Conservation (phyloP, 140 eudicot genomes). For the Stevia rebaudiana region DNA sequence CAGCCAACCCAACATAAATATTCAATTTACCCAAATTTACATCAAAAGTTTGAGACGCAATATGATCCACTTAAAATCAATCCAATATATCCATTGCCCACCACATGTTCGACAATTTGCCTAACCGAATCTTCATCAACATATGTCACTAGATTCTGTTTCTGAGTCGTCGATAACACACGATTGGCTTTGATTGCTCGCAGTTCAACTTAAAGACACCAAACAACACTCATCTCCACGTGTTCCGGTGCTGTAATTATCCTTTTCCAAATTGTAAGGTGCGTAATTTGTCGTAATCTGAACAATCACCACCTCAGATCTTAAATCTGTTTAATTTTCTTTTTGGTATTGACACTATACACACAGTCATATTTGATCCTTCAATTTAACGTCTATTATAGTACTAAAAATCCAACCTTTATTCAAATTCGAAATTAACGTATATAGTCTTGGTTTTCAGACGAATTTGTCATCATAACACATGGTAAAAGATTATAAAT, state of each 20-base stretch:
- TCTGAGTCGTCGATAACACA: conserved; percentile 11
- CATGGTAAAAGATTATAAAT: background rate
- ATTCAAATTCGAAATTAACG: background rate
- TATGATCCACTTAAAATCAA: conserved; percentile 65
- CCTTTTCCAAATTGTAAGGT: conserved; percentile 22
- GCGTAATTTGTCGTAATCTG: conserved; percentile 22
- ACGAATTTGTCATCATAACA: background rate
- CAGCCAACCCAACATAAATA: conserved; percentile 42
- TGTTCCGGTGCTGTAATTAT: conserved; percentile 31
- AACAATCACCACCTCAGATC: conserved; percentile 48
- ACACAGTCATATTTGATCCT: background rate
- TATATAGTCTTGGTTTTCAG: background rate
- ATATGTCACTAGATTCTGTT: conserved; percentile 11
- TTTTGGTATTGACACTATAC: background rate
- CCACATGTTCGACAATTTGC: conserved; percentile 47
- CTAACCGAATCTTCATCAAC: conserved; percentile 3
- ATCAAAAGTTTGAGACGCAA: conserved; percentile 10
- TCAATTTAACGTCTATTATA: background rate
- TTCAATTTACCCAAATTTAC: conserved; percentile 12
- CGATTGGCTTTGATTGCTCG: conserved; percentile 22
- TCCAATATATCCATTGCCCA: conserved; percentile 39
- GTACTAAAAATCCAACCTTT: background rate
- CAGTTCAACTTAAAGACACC: conserved; percentile 3
- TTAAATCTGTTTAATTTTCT: conserved; percentile 13
- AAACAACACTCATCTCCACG: conserved; percentile 35